Evolutionary conservation across 495 filamentous ascomycete genomes (phyloP), one percentile per base, ranked within the genome.

Genomic region (Lasiosphaeria miniovina): DNA sequence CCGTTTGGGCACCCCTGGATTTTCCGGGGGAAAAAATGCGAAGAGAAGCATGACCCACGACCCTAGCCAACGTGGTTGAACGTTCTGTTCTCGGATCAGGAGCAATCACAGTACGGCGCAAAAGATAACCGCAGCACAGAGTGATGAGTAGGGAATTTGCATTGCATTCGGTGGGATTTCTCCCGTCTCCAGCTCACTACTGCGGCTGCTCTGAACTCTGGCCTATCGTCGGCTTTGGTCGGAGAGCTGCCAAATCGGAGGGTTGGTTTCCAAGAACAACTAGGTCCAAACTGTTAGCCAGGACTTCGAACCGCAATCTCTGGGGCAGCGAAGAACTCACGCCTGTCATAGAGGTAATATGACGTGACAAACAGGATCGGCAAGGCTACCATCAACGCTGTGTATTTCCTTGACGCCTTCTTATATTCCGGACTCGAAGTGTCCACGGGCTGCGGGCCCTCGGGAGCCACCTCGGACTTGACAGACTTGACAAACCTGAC

Each of bases 331-430:
- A 6, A 36, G n/a, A 41, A 70, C 73, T 69, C 58, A 67, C 77
- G 68, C 54, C 77, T 63, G 17, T 78, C 65, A 58, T 68, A 81
- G 9, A 81, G 59, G 43, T 61, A 71, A 57, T 74, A 80, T 3
- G 77, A 77, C 15, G 77, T 78, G 9, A 81, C 76, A 4, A 78
- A 50, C 0, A 80, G 56, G 36, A 81, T 72, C 0, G 78, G 78
- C 62, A 80, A 57, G 14, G 73, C 74, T 36, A 81, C 71, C 55
- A 81, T 77, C 34, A 75, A 35, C 33, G 65, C 62, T 6, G 64
- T 68, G 57, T 71, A 75, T 50, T 68, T 77, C 46, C 74, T 63
- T 45, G 71, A 69, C 46, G 71, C 70, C 49, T 52, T 52, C 55
- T 75, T 75, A 63, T 76, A 81, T 55, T 75, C 71, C n/a, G 64